Percentiles rank a stretch among this genome's conserved stretches.
These are phyloP conservation scores for Marasmius sp. DNA, from an alignment of 1,284 basidiomycete species.

Conservation along the genomic window DNA sequence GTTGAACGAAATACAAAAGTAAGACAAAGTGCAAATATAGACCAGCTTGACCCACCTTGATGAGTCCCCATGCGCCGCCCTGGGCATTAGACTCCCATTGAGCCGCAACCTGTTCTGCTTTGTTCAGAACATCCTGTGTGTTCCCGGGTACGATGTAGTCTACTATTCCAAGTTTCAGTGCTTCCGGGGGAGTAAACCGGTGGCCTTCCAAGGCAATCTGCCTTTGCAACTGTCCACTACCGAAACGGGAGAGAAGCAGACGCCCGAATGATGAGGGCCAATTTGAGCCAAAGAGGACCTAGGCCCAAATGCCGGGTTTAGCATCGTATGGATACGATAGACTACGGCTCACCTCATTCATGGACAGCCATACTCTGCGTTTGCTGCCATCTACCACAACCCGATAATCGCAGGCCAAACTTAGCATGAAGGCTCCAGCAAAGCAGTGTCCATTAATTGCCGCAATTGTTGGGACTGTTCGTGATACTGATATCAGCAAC, in stretches of 20 bases:
- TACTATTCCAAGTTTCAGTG: constrained; percentile 66
- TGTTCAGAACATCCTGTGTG: constrained; percentile 60
- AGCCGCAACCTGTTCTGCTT: constrained; percentile 60
- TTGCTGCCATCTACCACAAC: constrained; percentile 83
- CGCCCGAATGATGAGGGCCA: constrained; percentile 75
- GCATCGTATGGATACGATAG: constrained; percentile 13
- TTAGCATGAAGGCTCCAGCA: constrained; percentile 82
- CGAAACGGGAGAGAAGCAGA: constrained; percentile 67
- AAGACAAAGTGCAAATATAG: background rate
- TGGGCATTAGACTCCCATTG: constrained; percentile 47
- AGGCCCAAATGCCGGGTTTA: constrained; percentile 3
- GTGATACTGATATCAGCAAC: constrained; percentile 6
- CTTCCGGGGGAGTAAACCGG: constrained; percentile 78
- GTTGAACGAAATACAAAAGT: background rate
- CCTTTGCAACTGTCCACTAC: constrained; percentile 60
- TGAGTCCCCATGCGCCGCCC: constrained; percentile 64
- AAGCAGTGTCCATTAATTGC: constrained; percentile 93
- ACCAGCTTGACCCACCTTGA: constrained; percentile 43
- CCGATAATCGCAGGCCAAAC: constrained; percentile 86
- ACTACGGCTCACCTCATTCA: constrained; percentile 77
- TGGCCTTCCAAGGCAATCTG: constrained; percentile 84
- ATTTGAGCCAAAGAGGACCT: constrained; percentile 83
- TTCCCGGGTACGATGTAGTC: constrained; percentile 66
- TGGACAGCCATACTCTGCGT: constrained; percentile 82
- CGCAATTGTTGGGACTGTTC: constrained; percentile 76